Evolutionary conservation across 2,329 filamentous ascomycete genomes (phyloP), one percentile per base, ranked within the genome.

Genomic region (Dryadomyces sulphureus): DNA sequence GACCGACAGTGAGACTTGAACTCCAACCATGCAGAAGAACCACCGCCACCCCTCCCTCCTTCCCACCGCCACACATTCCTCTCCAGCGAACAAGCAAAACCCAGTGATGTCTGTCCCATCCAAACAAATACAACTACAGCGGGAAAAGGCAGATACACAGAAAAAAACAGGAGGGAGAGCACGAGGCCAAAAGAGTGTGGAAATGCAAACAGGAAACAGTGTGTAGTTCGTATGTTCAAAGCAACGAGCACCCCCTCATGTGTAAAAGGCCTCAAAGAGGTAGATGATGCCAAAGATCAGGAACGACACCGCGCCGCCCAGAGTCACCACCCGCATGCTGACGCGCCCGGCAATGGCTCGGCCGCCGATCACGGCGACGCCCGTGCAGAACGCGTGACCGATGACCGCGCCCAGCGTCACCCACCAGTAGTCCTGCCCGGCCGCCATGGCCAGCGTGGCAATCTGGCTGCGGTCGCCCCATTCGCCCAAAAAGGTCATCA

Each of bases 381-480:
- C 82, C 7, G 92, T 96, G 67, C 92, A 98, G 53, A 90, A 77
- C 40, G 77, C 83, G 62, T 98, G 92, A 9, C 92, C 92, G 41
- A 77, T 71, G 32, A 92, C 77, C 1, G 92, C 90, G 48, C 92
- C 92, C 41, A 88, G 70, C 4, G 88, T 95, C 32, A 98, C 92
- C 84, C 88, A 95, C 90, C 90, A 96, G 63, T 96, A 98, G 61
- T 98, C 92, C 62, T 94, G 86, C 19, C 92, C 92, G 30, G 92
- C 90, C 43, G 92, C 92, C 92, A 98, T 98, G 45, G 92, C 92
- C 59, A 98, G 94, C 0, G 92, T 98, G 20, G 92, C 92, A 57
- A 98, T 96, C 66, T 98, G 92, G 60, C 86, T 94, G 54, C 92
- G 79, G 59, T 98, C 92, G 48, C 92, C 92, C 92, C 92, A 98